Base-by-base conservation (phyloP, 805 yeast genomes). In the Starmerella vitae region DNA sequence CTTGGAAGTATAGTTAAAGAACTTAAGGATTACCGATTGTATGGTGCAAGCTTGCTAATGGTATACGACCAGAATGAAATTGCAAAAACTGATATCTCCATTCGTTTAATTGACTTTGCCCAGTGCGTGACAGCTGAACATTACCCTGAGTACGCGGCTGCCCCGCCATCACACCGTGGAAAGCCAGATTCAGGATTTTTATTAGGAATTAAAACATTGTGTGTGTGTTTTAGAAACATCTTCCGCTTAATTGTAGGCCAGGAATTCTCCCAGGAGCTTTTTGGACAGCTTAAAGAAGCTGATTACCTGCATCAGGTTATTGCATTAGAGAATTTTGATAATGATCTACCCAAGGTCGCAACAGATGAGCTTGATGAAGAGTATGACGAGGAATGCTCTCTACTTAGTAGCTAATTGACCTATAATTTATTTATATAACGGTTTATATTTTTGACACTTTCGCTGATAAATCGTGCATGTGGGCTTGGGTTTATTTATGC, bases 71-170 rank as follows among this genome's bases (percentile, higher is more conserved):
- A 85, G 10, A 52, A 40, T 2, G 53, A 48, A 17, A 38, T 32
- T 18, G 48, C 43, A n/a, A 48, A 48, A 29, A 49, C 55, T 19
- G 50, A 50, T 35, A 44, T 51, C 33, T 43, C 53, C 7, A 39
- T 53, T 24, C 73, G 85, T 46, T 70, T 93, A 39, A 91, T 91
- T 49, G 99, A 91, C 61, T 91, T 91, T 67, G 97, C 97, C 1
- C 94, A 86, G 55, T 80, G 93, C 53, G 78, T 84, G 13, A 79
- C 84, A 24, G 74, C 74, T 3, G 77, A 72, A 31, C 72, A 71
- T 42, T 46, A 64, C 14, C 60, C 66, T 0, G 56, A 56, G 13
- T 51, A 58, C 12, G 66, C 70, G 14, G 67, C 71, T 1, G 78
- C 75, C 38, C 94, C 95, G 3, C 95, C 96, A 1, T 63, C 57